Conservation (phyloP, 371 early-diverging fungal species). For the Mortierella sp. region DNA sequence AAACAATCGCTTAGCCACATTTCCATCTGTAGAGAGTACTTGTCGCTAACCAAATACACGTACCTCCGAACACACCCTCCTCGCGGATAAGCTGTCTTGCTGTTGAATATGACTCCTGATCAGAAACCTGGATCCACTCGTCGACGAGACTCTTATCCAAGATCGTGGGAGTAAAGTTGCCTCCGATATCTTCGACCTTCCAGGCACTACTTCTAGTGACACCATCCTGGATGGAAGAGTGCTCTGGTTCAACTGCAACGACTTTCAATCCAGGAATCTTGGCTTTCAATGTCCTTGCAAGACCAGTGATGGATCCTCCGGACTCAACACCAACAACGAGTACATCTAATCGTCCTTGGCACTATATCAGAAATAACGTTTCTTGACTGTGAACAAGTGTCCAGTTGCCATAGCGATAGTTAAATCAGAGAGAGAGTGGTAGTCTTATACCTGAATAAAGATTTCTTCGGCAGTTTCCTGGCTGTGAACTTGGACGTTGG, state of each 20-base stretch:
- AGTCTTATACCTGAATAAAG: slow-evolving; percentile 63
- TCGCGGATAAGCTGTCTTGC: slow-evolving; percentile 78
- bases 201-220: slow-evolving; percentile 64
- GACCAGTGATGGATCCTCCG: slow-evolving; percentile 74
- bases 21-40: too few species aligned
- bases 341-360: slow-evolving; percentile 66
- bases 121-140: slow-evolving; percentile 78
- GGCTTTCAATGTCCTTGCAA: slow-evolving; percentile 69
- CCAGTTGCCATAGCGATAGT: not conserved
- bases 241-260: slow-evolving; percentile 78
- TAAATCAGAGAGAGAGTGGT: not conserved
- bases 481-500: slow-evolving; percentile 43
- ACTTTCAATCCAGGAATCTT: slow-evolving; percentile 70
- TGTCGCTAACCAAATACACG: too few species aligned
- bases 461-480: slow-evolving; percentile 77
- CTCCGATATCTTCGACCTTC: slow-evolving; percentile 85
- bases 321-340: slow-evolving; percentile 83
- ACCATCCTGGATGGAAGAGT: slow-evolving; percentile 66
- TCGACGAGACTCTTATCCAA: slow-evolving; percentile 72
- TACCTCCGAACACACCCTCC: slow-evolving; percentile 77
- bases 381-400: not conserved
- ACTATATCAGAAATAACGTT: slow-evolving; percentile 22
- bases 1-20: too few species aligned
- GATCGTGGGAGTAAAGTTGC: slow-evolving; percentile 72
- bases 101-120: slow-evolving; percentile 79